A percentile compares a stretch with the other conserved stretches of the same genome.
phyloP scores from a whole-genome alignment of 192 early-diverging fungal genomes.

The Coemansia sp. region DNA sequence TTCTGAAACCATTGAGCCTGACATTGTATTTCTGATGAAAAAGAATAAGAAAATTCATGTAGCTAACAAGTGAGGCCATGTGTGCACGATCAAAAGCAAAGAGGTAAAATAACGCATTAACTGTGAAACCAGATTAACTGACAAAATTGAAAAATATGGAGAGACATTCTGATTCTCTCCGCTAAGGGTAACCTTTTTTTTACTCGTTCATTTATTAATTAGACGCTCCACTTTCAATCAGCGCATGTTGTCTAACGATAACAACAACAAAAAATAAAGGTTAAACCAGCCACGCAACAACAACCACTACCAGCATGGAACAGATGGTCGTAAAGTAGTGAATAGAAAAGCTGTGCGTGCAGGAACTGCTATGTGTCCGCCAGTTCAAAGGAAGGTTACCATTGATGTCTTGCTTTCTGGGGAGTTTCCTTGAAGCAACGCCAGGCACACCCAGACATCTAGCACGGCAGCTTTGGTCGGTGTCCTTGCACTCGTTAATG shows the following conservation, averaged over 20 bases:
- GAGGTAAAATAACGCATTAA: background rate
- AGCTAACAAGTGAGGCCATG: background rate
- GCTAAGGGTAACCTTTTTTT: too few relatives aligned
- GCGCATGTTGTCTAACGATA: too few relatives aligned
- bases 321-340: background rate
- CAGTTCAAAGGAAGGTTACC: conserved; percentile 45
- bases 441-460: conserved; percentile 50
- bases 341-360: background rate
- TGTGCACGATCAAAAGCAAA: background rate
- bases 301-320: conserved; percentile 1
- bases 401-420: conserved; percentile 38
- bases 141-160: background rate
- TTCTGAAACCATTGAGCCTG: conserved; percentile 1
- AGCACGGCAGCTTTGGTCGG: conserved; percentile 47
- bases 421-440: conserved; percentile 35
- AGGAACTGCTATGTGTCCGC: conserved; percentile 9
- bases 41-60: background rate
- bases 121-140: conserved; percentile 2
- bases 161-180: background rate
- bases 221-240: too few relatives aligned
- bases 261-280: background rate
- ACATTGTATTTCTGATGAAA: background rate
- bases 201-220: too few relatives aligned
- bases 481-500: conserved; percentile 20
- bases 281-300: background rate